phyloP scores from a whole-genome alignment of 352 stramenopile species.

The Phytophthora cryptogea region DNA sequence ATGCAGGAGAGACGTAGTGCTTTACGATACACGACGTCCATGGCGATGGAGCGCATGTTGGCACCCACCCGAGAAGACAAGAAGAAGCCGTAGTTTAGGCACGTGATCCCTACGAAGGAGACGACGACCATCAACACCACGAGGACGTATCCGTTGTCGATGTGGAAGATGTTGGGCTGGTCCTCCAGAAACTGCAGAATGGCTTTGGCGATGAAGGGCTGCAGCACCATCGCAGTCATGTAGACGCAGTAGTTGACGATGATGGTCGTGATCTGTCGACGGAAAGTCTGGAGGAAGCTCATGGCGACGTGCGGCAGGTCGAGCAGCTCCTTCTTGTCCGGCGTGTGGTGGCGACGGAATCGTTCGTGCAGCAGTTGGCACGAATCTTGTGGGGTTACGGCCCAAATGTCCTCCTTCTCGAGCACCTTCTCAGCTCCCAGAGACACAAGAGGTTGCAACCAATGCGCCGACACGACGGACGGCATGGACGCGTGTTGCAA shows the following conservation, averaged over 20 bases:
- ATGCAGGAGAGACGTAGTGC: constrained; percentile 64
- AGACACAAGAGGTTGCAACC: constrained; percentile 39
- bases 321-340: constrained; percentile 1
- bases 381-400: constrained; percentile 28
- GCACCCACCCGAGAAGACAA: constrained; percentile 37
- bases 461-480: constrained; percentile 34
- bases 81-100: constrained; percentile 47
- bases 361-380: constrained; percentile 23
- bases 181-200: constrained; percentile 38
- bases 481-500: constrained; percentile 36
- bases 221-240: constrained; percentile 35
- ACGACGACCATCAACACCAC: constrained; percentile 25
- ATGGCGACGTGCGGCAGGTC: constrained; percentile 25
- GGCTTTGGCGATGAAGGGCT: constrained; percentile 31
- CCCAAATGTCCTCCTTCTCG: constrained; percentile 41
- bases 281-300: constrained; percentile 33
- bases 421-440: constrained; percentile 37
- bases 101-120: constrained; percentile 32
- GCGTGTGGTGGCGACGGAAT: constrained; percentile 24
- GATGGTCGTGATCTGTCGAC: constrained; percentile 25
- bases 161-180: constrained; percentile 29
- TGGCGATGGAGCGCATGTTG: constrained; percentile 44
- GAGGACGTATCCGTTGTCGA: constrained; percentile 30
- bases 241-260: constrained; percentile 37
- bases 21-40: constrained; percentile 50